Conservation (phyloP, 139 green algal species). For the Chlamydomonas sphaeroides region DNA sequence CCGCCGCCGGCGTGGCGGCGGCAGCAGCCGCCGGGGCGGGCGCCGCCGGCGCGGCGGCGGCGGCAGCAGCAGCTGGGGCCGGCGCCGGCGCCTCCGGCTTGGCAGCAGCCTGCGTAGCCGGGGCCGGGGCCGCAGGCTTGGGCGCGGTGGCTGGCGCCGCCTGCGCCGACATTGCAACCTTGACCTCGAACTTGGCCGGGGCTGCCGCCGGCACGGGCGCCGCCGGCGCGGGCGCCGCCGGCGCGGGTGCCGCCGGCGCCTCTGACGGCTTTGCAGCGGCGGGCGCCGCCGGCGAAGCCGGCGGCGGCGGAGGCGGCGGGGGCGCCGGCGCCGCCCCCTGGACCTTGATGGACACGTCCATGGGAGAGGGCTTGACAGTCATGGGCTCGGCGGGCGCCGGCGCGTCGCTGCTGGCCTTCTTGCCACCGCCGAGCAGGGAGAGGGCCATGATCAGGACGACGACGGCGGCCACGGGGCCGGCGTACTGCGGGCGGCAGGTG, state of each 20-base stretch:
- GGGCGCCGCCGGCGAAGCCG: neutral
- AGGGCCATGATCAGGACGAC: slow-evolving; percentile 6
- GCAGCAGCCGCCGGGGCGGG: neutral
- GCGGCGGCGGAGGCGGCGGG: neutral
- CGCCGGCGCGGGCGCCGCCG: neutral
- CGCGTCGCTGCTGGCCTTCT: neutral
- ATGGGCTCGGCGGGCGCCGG: neutral
- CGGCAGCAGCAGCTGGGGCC: neutral
- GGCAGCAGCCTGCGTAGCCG: neutral
- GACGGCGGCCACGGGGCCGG: neutral
- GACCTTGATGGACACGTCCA: too few species aligned
- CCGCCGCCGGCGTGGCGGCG: neutral
- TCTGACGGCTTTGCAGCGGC: too few species aligned
- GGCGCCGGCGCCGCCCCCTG: neutral
- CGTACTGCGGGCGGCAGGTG: neutral
- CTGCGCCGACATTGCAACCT: too few species aligned
- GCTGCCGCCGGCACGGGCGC: neutral
- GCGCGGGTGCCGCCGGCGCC: neutral
- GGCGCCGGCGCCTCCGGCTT: neutral
- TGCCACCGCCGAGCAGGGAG: neutral
- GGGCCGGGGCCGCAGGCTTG: neutral
- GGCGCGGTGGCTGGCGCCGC: neutral
- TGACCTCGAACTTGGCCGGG: neutral
- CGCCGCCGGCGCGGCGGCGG: neutral
- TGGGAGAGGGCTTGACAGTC: too few species aligned